These are phyloP conservation scores for Aspergillus incahuasiensis DNA, from an alignment of 495 filamentous ascomycete genomes.

Conservation along the genomic window DNA sequence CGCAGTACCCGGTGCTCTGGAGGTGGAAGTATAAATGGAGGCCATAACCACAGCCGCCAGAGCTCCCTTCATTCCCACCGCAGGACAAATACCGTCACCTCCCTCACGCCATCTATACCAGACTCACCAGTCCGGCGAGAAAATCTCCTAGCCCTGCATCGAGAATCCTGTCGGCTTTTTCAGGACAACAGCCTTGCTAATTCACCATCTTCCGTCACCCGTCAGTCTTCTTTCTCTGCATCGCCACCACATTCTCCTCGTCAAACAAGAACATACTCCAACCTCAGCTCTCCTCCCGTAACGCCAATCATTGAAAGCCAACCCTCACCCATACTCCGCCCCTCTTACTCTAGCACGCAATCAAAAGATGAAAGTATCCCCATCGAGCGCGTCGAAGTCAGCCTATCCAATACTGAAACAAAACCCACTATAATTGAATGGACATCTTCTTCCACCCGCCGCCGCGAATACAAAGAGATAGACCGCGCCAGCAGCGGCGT, in stretches of 20 bases:
- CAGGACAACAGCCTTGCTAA: slow-evolving; percentile 20
- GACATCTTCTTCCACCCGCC: slow-evolving; percentile 44
- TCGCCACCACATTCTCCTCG: not conserved
- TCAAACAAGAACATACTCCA: slow-evolving; percentile 10
- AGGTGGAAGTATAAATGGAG: slow-evolving; percentile 8
- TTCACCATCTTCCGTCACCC: not conserved
- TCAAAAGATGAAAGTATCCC: not conserved
- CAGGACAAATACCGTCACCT: slow-evolving; percentile 21
- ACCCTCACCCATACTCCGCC: slow-evolving; percentile 3
- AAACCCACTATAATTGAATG: slow-evolving; percentile 47
- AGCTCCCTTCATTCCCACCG: slow-evolving; percentile 32
- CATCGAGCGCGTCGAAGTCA: slow-evolving; percentile 13
- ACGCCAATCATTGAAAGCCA: slow-evolving; percentile 11
- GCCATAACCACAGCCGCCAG: slow-evolving; percentile 21
- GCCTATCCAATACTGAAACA: slow-evolving; percentile 27
- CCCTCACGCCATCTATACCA: slow-evolving; percentile 28
- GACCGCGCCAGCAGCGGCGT: slow-evolving; percentile 44
- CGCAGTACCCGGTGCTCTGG: slow-evolving; percentile 24
- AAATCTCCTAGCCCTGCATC: slow-evolving; percentile 39
- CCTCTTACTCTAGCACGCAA: not conserved
- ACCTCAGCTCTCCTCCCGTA: slow-evolving; percentile 10
- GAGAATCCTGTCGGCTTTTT: slow-evolving; percentile 44
- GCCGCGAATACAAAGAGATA: slow-evolving; percentile 47
- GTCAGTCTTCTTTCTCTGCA: slow-evolving; percentile 7
- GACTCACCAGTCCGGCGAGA: slow-evolving; percentile 28